Percentiles rank a stretch among this genome's conserved stretches.
phyloP scores from a whole-genome alignment of 75 land plant species.

The Pseudotsuga menziesii region DNA sequence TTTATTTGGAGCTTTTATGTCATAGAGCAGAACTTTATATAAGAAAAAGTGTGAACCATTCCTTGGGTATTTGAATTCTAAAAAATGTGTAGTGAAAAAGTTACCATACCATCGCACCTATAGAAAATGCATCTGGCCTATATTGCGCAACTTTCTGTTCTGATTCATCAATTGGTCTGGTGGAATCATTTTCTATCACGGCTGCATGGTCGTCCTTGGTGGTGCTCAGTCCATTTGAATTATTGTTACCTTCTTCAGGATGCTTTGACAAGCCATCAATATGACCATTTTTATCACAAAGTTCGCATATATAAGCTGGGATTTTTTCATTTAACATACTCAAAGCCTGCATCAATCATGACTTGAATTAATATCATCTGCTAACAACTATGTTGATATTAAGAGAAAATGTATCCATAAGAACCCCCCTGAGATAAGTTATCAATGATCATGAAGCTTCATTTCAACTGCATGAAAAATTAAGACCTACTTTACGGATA shows the following conservation, averaged over 20 bases:
- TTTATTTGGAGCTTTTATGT: conserved; percentile 1
- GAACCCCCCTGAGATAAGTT: neutral
- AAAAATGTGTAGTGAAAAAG: neutral
- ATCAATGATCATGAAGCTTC: neutral
- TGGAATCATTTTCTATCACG: conserved; percentile 2
- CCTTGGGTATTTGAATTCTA: neutral
- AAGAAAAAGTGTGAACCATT: neutral
- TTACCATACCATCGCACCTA: conserved; percentile 7
- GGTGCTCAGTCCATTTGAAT: neutral
- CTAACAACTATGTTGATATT: neutral
- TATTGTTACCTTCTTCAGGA: conserved; percentile 1
- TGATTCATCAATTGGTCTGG: conserved; percentile 3
- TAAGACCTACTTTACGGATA: neutral
- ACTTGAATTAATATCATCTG: neutral
- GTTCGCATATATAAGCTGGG: conserved; percentile 58
- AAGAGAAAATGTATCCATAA: neutral
- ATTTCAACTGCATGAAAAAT: neutral
- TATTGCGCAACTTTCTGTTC: conserved; percentile 6
- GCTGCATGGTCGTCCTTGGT: neutral
- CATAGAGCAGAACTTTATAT: neutral
- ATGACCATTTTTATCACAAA: conserved; percentile 61
- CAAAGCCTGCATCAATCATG: conserved; percentile 6
- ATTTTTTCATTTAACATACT: neutral
- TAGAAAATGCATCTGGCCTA: neutral
- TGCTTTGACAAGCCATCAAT: neutral